Evolutionary conservation across 371 early-diverging fungal genomes (phyloP).

Genomic region (Rhizomucor pusillus): DNA sequence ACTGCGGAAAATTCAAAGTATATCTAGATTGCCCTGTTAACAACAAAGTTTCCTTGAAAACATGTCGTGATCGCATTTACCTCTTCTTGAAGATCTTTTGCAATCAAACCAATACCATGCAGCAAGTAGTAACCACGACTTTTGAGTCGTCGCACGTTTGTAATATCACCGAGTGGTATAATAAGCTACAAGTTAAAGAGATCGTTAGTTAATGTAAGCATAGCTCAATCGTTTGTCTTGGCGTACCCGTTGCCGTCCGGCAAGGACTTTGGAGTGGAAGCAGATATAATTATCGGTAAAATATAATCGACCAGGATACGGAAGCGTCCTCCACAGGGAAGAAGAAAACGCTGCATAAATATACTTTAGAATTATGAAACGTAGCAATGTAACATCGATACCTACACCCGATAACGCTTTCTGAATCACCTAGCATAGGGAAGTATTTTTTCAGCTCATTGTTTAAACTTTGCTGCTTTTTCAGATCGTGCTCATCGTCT

Average conservation of each 20-base stretch:
- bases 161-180: constrained; percentile 39
- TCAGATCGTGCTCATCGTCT: constrained; percentile 13
- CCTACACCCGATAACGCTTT: constrained; percentile 49
- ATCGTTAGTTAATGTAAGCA: no score
- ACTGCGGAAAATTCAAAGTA: constrained; percentile 39
- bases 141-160: constrained; percentile 21
- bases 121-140: constrained; percentile 30
- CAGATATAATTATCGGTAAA: constrained; percentile 62
- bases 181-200: constrained; percentile 27
- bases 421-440: constrained; percentile 51
- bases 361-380: not conserved
- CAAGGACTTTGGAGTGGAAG: constrained; percentile 60
- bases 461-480: constrained; percentile 17
- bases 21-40: constrained; percentile 15
- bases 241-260: constrained; percentile 51
- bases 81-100: constrained; percentile 35
- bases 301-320: constrained; percentile 59
- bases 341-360: constrained; percentile 27
- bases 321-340: constrained; percentile 46
- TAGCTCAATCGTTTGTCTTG: not conserved
- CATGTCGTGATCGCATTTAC: constrained; percentile 9
- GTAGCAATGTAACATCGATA: not conserved
- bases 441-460: constrained; percentile 49
- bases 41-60: not conserved
- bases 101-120: constrained; percentile 28